Conservation (phyloP, 2,329 filamentous ascomycete genomes). For the Chaetomiaceae sp. region DNA sequence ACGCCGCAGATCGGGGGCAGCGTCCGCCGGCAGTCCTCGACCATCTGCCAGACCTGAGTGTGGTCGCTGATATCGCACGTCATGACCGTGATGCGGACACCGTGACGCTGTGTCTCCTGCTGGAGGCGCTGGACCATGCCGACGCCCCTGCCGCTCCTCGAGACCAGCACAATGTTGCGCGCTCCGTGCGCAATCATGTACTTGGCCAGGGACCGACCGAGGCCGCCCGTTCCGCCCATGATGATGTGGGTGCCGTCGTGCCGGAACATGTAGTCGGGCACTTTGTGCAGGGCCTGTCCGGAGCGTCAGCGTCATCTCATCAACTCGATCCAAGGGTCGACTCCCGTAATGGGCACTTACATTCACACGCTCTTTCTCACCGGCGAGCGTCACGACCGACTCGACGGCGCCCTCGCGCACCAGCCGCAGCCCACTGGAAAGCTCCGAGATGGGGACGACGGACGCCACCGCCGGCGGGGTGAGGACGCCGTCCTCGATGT, state of each 20-base stretch:
- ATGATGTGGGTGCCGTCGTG: conserved; percentile 24
- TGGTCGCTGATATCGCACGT: conserved; percentile 29
- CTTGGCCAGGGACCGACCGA: conserved; percentile 27
- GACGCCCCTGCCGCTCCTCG: conserved; percentile 23
- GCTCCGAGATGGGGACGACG: conserved; percentile 15
- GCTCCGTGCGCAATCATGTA: conserved; percentile 28
- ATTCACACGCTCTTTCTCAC: conserved; percentile 19
- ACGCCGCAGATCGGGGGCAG: conserved; percentile 23
- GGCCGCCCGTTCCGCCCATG: conserved; percentile 26
- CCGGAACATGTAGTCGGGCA: conserved; percentile 18
- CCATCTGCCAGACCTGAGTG: conserved; percentile 20
- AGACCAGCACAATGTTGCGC: conserved; percentile 24
- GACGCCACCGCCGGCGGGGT: not conserved
- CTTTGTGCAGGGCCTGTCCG: conserved; percentile 20
- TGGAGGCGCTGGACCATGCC: conserved; percentile 22
- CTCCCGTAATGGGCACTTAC: conserved; percentile 14
- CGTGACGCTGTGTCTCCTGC: conserved; percentile 19
- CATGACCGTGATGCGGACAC: conserved; percentile 26
- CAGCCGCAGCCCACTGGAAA: conserved; percentile 16
- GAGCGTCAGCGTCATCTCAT: not conserved
- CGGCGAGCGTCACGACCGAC: conserved; percentile 16
- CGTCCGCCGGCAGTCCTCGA: conserved; percentile 20
- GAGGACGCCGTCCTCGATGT: conserved; percentile 12
- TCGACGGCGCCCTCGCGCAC: conserved; percentile 19
- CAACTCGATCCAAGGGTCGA: not conserved